Evolutionary conservation across 164 flowering plant species (phyloP), one percentile per base, ranked within the genome.

Genomic region (Annona squamosa): DNA sequence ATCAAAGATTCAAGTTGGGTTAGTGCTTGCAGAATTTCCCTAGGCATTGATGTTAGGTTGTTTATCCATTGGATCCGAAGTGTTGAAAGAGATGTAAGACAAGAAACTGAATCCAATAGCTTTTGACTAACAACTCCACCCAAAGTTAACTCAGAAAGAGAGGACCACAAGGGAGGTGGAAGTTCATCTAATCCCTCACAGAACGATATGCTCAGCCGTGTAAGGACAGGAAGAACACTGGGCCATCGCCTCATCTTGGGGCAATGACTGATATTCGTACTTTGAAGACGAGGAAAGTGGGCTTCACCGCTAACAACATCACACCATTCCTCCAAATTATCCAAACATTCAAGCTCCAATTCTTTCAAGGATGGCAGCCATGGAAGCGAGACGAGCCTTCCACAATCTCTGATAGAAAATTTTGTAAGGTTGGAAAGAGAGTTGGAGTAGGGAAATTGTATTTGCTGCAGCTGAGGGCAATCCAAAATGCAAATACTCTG

Each of bases 151-250:
- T 67, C 46, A 7, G 6, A 7, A n/a, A 73, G 70, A 4, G 43
- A 67, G 42, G 75, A 65, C 3, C 67, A 65, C 10, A 48, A 52
- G n/a, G 70, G 70, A 48, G 52, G 47, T 42, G 70, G 37, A 26
- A 26, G 37, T 26, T 26, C 41, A 52, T 47, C 17, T 12, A 66
- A 44, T 42, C 46, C 42, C 64, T 18, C 4, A 41, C 70, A 73
- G 5, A 56, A 56, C 4, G 52, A 42, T 66, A 67, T 42, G 2
- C 12, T 17, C 71, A 73, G 56, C 10, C n/a, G 43, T 66, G 48
- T 57, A 2, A 65, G 42, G 45, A 65, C 2, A 6, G 74, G 61
- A 56, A 37, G 73, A 10, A 71, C 65, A 2, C 59, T 1, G 3
- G 73, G 73, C 41, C 57, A 42, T 59, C 26, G 9, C 10, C 16